Evolutionary conservation across 805 yeast genomes (phyloP), one percentile per base, ranked within the genome.

Genomic region (Kodamaea nitidulidarum): DNA sequence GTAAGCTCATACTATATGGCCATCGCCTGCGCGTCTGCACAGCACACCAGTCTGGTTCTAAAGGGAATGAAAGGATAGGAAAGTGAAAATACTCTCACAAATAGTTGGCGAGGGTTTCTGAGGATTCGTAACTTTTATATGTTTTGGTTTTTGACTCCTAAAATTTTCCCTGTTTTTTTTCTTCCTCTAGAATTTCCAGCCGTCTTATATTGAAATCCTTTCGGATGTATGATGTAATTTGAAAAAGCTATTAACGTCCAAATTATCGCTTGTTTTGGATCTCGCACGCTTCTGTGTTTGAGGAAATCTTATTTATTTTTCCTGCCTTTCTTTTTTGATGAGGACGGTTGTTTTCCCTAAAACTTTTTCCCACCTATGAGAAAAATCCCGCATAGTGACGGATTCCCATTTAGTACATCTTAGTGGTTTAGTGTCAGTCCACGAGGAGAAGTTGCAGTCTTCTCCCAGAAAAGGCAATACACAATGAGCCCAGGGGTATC

Each of bases 1-100:
- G 42, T 24, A 39, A 27, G 36, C 42, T 39, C 42, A 39, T 39
- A 70, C 91, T 93, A 58, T 98, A 91, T 73, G 91, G 98, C 73
- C 34, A 37, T 24, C 32, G 26, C 26, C 33, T 17, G 32, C 32
- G 15, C 32, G 21, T 27, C 31, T 14, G 31, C 16, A 27, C 31
- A 27, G 16, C 16, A 27, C 31, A 27, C 31, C 16, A 12, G 31
- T 12, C 5, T 27, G 6, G 31, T 27, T 27, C 16, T 27, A 15
- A 27, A 27, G 10, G 31, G 14, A 14, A 27, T 12, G 5, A 10
- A 27, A 27, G 15, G 16, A 14, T 5, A 16, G 14, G 31, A 6
- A 27, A 27, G 31, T 27, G 15, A 27, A 27, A 7, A 12, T 27
- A 25, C 31, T 27, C 31, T 15, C 31, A 27, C 15, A 15, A 14